Conservation (phyloP, 805 yeast species). For the Candida sonorensis region DNA sequence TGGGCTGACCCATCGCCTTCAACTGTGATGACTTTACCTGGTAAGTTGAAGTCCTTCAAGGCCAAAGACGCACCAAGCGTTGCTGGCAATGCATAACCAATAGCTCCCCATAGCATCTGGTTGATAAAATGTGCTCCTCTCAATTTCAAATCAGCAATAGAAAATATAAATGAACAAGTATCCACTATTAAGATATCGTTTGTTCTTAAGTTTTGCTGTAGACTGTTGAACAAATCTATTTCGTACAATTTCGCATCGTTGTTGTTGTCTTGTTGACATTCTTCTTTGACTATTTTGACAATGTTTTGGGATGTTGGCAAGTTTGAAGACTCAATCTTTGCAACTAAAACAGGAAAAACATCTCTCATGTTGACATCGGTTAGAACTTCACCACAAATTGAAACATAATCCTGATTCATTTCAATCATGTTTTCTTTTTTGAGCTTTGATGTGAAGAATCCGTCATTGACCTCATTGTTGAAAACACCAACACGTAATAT, state of each 20-base stretch:
- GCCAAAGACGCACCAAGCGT: constrained; percentile 42
- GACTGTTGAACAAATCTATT: constrained; percentile 28
- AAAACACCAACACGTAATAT: constrained; percentile 66
- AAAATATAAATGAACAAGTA: constrained; percentile 43
- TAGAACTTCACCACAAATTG: constrained; percentile 27
- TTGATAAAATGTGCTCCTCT: constrained; percentile 29
- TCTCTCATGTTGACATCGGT: constrained; percentile 29
- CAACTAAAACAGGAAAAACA: constrained; percentile 28
- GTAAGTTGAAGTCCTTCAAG: constrained; percentile 30
- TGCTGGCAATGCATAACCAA: constrained; percentile 48
- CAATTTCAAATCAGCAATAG: constrained; percentile 31
- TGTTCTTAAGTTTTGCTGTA: constrained; percentile 28
- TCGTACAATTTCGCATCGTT: no score
- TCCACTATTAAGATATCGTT: constrained; percentile 38
- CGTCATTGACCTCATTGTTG: constrained; percentile 58
- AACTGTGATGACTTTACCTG: constrained; percentile 34
- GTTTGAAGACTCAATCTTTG: constrained; percentile 26
- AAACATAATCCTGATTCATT: constrained; percentile 36
- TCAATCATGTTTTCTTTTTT: constrained; percentile 23
- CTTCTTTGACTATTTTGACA: constrained; percentile 1
- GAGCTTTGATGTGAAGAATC: constrained; percentile 42
- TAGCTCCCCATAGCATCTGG: constrained; percentile 41
- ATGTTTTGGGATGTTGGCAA: constrained; percentile 7
- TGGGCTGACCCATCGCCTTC: constrained; percentile 55
- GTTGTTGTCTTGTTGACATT: no score